These are phyloP conservation scores for Magnolia sinica DNA, from an alignment of 164 flowering plant species.

Conservation along the genomic window DNA sequence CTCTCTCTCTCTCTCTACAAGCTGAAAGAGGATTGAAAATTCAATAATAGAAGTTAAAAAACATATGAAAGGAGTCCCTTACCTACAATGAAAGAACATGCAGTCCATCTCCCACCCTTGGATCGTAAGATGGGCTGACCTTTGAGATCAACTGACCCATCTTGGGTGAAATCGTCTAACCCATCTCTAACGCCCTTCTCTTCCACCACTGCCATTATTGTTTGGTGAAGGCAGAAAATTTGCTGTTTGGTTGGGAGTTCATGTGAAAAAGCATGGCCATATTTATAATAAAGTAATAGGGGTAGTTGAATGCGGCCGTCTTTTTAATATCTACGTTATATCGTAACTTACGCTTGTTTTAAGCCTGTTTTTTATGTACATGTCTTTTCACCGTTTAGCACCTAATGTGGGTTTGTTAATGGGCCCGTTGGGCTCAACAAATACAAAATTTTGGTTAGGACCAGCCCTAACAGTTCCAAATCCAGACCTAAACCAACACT, in stretches of 20 bases:
- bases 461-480: no score
- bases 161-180: conserved; percentile 45
- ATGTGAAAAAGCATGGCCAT: conserved; percentile 5
- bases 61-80: neutral
- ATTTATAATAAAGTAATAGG: neutral
- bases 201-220: conserved; percentile 27
- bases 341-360: no score
- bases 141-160: conserved; percentile 63
- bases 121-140: conserved; percentile 55
- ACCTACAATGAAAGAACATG: conserved; percentile 69
- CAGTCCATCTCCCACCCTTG: conserved; percentile 59
- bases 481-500: no score
- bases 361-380: no score
- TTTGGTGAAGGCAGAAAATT: neutral
- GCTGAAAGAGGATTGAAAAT: neutral
- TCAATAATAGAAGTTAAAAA: neutral
- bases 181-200: conserved; percentile 32
- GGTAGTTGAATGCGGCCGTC: neutral
- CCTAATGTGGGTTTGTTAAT: no score
- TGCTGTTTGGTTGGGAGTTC: neutral
- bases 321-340: neutral
- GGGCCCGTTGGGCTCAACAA: no score
- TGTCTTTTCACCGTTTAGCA: no score
- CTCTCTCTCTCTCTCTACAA: neutral
- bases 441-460: no score